These are phyloP conservation scores for Hevea brasiliensis DNA, from an alignment of 345 rosid species.

Conservation along the genomic window DNA sequence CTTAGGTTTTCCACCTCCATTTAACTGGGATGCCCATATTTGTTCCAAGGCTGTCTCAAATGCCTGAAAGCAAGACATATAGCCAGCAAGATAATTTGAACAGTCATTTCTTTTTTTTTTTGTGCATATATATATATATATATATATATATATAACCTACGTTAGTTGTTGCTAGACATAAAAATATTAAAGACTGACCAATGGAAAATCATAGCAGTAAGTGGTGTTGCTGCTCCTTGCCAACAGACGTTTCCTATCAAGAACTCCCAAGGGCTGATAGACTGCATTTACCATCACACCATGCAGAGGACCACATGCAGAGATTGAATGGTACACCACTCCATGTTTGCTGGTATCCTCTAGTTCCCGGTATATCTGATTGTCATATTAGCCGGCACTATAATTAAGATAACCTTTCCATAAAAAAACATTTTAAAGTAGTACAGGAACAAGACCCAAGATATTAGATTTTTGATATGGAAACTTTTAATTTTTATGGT, in stretches of 20 bases:
- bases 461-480: background rate
- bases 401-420: conserved; percentile 1
- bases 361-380: conserved; percentile 88
- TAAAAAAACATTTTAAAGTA: background rate
- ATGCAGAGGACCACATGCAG: conserved; percentile 63
- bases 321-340: conserved; percentile 67
- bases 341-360: conserved; percentile 58
- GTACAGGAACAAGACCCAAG: background rate
- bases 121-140: conserved; percentile 6
- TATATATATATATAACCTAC: background rate
- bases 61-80: conserved; percentile 56
- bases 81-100: conserved; percentile 17
- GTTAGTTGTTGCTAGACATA: background rate
- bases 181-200: conserved; percentile 54
- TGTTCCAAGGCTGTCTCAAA: conserved; percentile 79
- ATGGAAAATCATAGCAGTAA: conserved; percentile 95
- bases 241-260: conserved; percentile 75
- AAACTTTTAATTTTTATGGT: background rate
- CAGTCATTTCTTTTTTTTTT: background rate
- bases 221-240: conserved; percentile 90
- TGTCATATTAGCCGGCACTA: conserved; percentile 10
- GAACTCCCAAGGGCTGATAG: conserved; percentile 70
- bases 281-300: conserved; percentile 57
- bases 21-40: conserved; percentile 70
- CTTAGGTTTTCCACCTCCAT: conserved; percentile 46